Percentiles rank a stretch among this genome's conserved stretches.
Conservation (phyloP, 2,329 filamentous ascomycete species). For the Talaromyces sp. region DNA sequence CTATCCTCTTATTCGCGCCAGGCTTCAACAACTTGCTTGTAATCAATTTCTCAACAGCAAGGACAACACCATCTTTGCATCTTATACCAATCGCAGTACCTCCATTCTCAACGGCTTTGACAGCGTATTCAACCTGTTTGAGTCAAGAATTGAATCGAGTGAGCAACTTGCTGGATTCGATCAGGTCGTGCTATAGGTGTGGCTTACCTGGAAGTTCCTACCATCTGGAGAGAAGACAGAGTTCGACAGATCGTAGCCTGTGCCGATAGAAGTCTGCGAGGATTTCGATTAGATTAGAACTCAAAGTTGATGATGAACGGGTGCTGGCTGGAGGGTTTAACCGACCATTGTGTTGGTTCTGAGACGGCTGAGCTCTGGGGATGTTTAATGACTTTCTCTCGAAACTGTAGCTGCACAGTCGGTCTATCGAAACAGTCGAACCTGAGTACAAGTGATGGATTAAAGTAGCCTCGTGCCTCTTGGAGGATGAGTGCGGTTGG, state of each 20-base stretch:
- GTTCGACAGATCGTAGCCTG: conserved; percentile 98
- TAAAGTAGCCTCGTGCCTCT: not conserved
- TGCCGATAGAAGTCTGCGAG: conserved; percentile 93
- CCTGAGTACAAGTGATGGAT: not conserved
- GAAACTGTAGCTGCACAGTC: not conserved
- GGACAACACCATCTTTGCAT: conserved; percentile 93
- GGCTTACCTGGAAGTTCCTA: conserved; percentile 85
- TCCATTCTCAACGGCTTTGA: conserved; percentile 97
- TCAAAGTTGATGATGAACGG: not conserved
- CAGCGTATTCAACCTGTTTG: conserved; percentile 80
- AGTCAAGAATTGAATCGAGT: not conserved
- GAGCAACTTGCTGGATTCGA: not conserved
- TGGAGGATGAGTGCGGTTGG: not conserved
- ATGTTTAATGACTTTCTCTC: not conserved
- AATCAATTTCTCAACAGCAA: conserved; percentile 95
- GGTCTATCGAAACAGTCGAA: not conserved
- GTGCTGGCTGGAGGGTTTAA: not conserved
- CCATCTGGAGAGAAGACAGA: conserved; percentile 99
- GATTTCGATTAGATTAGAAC: not conserved
- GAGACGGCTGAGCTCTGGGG: not conserved
- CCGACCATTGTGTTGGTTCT: conserved; percentile 12
- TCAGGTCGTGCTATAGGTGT: not conserved
- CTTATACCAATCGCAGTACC: conserved; percentile 94
- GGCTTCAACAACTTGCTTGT: conserved; percentile 93
- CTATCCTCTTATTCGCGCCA: conserved; percentile 94